A percentile compares a stretch with the other conserved stretches of the same genome.
Evolutionary conservation across 345 rosid genomes (phyloP).

Genomic region (Sapria himalayana): DNA sequence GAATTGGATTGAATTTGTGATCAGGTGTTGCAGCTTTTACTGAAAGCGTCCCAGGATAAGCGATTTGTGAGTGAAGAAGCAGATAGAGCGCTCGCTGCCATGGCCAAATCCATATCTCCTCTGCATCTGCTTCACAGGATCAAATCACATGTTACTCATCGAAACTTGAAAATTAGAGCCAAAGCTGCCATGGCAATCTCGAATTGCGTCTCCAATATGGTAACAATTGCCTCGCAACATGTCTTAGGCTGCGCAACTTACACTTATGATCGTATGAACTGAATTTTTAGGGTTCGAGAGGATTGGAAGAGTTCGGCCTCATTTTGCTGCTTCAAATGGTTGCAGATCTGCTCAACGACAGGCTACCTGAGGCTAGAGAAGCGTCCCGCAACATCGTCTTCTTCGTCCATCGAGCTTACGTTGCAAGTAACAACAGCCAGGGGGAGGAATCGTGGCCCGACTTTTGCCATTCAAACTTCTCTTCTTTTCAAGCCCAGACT

Average conservation of each 20-base stretch:
- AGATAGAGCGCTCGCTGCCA: constrained; percentile 28
- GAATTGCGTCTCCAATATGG: constrained; percentile 40
- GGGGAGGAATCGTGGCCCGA: constrained; percentile 52
- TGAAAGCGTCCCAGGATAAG: constrained; percentile 92
- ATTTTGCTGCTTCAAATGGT: constrained; percentile 30
- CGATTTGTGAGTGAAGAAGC: constrained; percentile 87
- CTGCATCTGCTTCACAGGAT: constrained; percentile 44
- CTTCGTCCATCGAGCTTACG: constrained; percentile 18
- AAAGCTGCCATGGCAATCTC: constrained; percentile 55
- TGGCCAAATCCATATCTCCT: constrained; percentile 39
- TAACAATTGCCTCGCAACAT: constrained; percentile 9
- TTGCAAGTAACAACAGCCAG: constrained; percentile 25
- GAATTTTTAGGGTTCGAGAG: constrained; percentile 34
- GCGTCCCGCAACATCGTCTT: constrained; percentile 45
- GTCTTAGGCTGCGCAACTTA: too few relatives aligned
- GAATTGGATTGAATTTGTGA: not conserved
- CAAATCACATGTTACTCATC: constrained; percentile 27
- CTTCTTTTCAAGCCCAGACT: constrained; percentile 42
- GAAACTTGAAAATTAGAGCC: constrained; percentile 54
- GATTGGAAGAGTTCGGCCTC: constrained; percentile 46
- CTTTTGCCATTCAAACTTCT: constrained; percentile 47
- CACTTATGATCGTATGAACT: too few relatives aligned
- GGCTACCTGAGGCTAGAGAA: constrained; percentile 79
- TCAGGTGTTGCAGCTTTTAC: constrained; percentile 48
- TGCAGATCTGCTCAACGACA: constrained; percentile 48